Evolutionary conservation across 73 alveolate genomes (phyloP).

Genomic region (Paramecium sexaurelia): DNA sequence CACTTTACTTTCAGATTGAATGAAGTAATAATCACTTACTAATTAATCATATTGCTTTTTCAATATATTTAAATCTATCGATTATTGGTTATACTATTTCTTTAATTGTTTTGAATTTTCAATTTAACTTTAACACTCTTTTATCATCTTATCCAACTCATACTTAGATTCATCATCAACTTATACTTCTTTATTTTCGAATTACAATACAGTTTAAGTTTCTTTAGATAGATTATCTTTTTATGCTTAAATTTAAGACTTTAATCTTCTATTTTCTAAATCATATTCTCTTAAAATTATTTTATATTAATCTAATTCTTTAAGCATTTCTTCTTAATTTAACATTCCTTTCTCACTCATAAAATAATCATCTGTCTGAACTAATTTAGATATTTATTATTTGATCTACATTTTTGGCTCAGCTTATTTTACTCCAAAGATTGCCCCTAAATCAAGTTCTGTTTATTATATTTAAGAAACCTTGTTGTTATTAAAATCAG

Average conservation of each 20-base stretch:
- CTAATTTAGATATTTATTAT: neutral
- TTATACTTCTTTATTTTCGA: neutral
- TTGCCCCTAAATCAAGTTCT: neutral
- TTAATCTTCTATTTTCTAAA: neutral
- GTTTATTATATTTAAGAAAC: neutral
- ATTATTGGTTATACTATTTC: neutral
- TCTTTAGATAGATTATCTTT: neutral
- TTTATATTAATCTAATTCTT: neutral
- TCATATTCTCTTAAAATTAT: neutral
- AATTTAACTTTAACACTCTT: neutral
- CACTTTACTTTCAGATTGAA: neutral
- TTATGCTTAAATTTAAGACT: neutral
- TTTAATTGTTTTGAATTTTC: neutral
- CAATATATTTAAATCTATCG: neutral
- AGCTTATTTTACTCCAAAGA: neutral
- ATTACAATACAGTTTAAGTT: neutral
- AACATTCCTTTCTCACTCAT: neutral
- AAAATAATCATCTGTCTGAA: neutral
- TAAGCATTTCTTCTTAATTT: neutral
- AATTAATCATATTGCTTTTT: neutral
- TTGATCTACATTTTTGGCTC: neutral
- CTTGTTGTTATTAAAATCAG: neutral
- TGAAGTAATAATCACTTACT: neutral
- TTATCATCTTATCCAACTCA: neutral
- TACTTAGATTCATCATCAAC: neutral